Base-by-base conservation (phyloP, 2,329 filamentous ascomycete genomes). In the Penicillium sp. region DNA sequence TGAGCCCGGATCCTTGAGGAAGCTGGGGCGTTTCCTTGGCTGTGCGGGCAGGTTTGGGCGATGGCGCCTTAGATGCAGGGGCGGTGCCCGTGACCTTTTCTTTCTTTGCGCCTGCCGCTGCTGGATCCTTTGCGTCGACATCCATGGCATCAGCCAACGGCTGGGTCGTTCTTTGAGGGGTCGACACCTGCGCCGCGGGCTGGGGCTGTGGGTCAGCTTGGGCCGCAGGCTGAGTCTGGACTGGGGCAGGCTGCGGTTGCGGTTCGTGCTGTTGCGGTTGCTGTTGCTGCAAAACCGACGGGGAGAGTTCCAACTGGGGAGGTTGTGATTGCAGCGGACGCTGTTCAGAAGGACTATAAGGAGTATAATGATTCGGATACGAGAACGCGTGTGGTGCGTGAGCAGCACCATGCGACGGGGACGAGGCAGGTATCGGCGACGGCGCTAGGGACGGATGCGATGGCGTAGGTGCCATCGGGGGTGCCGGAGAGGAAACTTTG, bases 1-100 rank as follows among this genome's bases (percentile, higher is more conserved):
- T 68, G 8, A 84, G 64, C 7, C 82, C 81, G 35, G 77, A 82
- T 12, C 80, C 80, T 28, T 74, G 68, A 4, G 77, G 76, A 26
- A 80, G 64, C 3, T 76, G 72, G 14, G 75, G 72, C 5, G 59
- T 44, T 39, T 80, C 75, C 47, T 79, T 79, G n/a, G 58, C 50
- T 25, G 68, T 61, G 29, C 73, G 71, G 12, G 61, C 53, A 11
- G 74, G 69, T 47, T 80, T 80, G n/a, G 72, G 70, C n/a, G 72
- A 75, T 7, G 69, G 62, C 1, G 73, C 64, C 41, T 73, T 69
- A 3, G 76, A 74, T 15, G 72, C 70, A 2, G 70, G 67, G 5
- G 71, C 70, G 20, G 71, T 74, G 4, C 63, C 57, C 4, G 56
- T 41, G 9, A 65, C 65, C 35, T 71, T 67, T 13, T 68, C 66